A percentile compares a stretch with the other conserved stretches of the same genome.
Evolutionary conservation across 83 land plant species (phyloP).

Genomic region (Picea engelmannii): DNA sequence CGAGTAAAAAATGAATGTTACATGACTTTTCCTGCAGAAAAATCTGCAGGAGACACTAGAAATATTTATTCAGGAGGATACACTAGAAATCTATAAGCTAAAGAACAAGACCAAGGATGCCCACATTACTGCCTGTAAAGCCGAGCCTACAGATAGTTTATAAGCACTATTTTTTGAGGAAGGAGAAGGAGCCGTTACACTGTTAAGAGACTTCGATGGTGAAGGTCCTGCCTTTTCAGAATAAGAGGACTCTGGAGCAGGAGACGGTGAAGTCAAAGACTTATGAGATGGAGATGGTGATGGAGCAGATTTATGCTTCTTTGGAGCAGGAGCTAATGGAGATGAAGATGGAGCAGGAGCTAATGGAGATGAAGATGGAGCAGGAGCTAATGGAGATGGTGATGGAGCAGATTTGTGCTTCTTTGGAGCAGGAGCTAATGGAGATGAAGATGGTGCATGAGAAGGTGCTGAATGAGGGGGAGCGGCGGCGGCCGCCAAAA

Average conservation of each 20-base stretch:
- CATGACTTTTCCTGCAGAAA: too few species aligned
- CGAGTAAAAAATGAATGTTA: too few species aligned
- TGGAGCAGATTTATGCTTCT: not conserved
- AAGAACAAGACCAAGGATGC: not conserved
- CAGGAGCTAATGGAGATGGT: slow-evolving; percentile 3
- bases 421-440: not conserved
- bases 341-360: too few species aligned
- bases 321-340: too few species aligned
- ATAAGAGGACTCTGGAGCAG: not conserved
- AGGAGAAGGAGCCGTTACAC: not conserved
- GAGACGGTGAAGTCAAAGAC: not conserved
- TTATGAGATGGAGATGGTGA: too few species aligned
- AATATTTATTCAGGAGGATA: too few species aligned
- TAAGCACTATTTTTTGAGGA: not conserved
- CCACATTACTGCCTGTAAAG: not conserved
- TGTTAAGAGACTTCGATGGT: too few species aligned
- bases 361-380: not conserved
- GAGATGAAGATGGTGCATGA: slow-evolving; percentile 8
- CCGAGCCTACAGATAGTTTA: not conserved
- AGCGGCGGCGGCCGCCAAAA: slow-evolving; percentile 9
- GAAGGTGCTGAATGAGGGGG: slow-evolving; percentile 5
- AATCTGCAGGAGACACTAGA: too few species aligned
- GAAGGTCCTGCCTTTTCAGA: too few species aligned
- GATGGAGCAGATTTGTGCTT: not conserved
- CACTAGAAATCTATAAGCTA: not conserved